phyloP scores from a whole-genome alignment of 768 basidiomycete species.

The Kwoniella shandongensis region DNA sequence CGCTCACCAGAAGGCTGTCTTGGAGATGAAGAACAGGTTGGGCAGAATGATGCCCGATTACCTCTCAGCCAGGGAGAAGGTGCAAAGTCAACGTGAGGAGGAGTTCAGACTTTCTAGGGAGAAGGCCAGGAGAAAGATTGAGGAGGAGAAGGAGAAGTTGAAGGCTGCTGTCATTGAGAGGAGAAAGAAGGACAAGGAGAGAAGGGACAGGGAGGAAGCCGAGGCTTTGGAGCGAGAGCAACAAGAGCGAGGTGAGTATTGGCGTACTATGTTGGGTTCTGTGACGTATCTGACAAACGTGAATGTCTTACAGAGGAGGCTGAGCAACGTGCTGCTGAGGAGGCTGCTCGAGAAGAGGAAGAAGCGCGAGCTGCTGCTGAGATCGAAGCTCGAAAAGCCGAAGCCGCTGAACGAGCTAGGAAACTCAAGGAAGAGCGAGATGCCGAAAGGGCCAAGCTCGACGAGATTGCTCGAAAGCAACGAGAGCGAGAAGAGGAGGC shows the following conservation, averaged over 20 bases:
- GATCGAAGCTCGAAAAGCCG: constrained; percentile 37
- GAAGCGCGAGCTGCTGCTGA: constrained; percentile 50
- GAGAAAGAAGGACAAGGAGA: constrained; percentile 62
- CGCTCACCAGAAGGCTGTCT: constrained; percentile 63
- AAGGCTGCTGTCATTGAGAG: constrained; percentile 61
- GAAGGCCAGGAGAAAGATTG: constrained; percentile 67
- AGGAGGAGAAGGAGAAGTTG: constrained; percentile 79
- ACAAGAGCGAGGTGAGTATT: constrained; percentile 43
- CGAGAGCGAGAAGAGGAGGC: constrained; percentile 54
- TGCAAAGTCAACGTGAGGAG: constrained; percentile 63
- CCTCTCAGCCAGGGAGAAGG: constrained; percentile 58
- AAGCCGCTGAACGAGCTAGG: constrained; percentile 51
- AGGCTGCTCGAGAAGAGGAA: constrained; percentile 59
- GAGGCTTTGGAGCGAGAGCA: constrained; percentile 41
- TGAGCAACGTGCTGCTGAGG: constrained; percentile 66
- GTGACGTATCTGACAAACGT: neutral
- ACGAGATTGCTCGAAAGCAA: constrained; percentile 48
- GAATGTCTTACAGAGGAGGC: constrained; percentile 54
- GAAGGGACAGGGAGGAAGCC: constrained; percentile 56
- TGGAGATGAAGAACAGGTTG: constrained; percentile 74
- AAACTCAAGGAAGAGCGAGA: constrained; percentile 35
- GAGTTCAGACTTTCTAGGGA: constrained; percentile 67
- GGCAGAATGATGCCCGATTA: constrained; percentile 73
- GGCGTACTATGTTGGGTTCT: neutral
- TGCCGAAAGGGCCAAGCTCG: constrained; percentile 34